A percentile compares a stretch with the other conserved stretches of the same genome.
These are phyloP conservation scores for Colletotrichum abscissum DNA, from an alignment of 2,329 filamentous ascomycete species.

Conservation along the genomic window DNA sequence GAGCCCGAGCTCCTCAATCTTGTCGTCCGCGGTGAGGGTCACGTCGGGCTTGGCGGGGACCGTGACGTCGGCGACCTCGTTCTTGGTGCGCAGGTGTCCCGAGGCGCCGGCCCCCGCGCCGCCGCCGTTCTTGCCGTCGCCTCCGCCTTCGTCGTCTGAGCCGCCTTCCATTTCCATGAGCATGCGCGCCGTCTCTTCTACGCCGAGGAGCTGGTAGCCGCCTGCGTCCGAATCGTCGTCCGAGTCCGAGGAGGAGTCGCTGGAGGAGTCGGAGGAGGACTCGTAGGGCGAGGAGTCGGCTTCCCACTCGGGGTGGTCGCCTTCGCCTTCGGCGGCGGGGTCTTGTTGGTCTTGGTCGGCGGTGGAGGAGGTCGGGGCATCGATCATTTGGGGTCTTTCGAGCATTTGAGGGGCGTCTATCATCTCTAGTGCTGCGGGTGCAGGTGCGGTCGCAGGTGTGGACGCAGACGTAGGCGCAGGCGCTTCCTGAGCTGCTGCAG, in stretches of 20 bases:
- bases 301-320: constrained; percentile 81
- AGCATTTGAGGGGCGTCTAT: neutral
- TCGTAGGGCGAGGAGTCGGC: constrained; percentile 81
- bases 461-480: constrained; percentile 2
- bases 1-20: constrained; percentile 78
- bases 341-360: neutral
- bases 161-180: constrained; percentile 86
- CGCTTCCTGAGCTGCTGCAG: neutral
- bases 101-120: constrained; percentile 45
- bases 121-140: constrained; percentile 41
- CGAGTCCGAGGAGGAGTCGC: constrained; percentile 67
- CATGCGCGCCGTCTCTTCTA: constrained; percentile 85
- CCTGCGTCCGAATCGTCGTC: constrained; percentile 64
- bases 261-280: constrained; percentile 70
- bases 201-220: constrained; percentile 77
- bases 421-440: neutral
- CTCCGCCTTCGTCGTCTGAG: constrained; percentile 77
- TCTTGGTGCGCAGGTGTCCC: constrained; percentile 78
- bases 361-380: neutral
- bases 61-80: constrained; percentile 76
- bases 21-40: constrained; percentile 80
- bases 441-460: neutral
- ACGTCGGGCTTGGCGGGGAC: constrained; percentile 79
- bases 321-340: constrained; percentile 46
- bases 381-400: neutral